These are phyloP conservation scores for Irpex lacteus DNA, from an alignment of 1,284 basidiomycete genomes.

Conservation along the genomic window DNA sequence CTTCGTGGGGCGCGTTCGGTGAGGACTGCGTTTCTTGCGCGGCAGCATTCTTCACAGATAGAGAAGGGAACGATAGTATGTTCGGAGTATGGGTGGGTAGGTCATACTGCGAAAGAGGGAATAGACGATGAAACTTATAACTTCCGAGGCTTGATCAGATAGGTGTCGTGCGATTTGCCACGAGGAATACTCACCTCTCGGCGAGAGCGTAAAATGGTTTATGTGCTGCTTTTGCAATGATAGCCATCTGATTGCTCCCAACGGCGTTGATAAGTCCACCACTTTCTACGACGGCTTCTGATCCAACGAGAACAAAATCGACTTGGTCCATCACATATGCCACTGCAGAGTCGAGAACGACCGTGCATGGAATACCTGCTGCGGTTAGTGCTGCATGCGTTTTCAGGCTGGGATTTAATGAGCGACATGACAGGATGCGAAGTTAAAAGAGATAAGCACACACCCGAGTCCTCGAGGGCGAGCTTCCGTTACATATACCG, in stretches of 20 bases:
- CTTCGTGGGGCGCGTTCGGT: constrained; percentile 11
- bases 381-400: constrained; percentile 84
- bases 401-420: constrained; percentile 59
- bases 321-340: constrained; percentile 94
- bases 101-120: constrained; percentile 96
- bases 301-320: constrained; percentile 93
- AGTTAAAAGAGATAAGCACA: constrained; percentile 3
- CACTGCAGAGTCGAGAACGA: constrained; percentile 95
- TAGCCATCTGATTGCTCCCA: constrained; percentile 94
- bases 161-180: constrained; percentile 15
- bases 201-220: constrained; percentile 98
- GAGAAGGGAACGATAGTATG: constrained; percentile 62
- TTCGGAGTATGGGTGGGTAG: constrained; percentile 79
- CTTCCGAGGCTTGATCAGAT: constrained; percentile 40
- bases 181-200: constrained; percentile 64
- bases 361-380: constrained; percentile 90
- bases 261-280: constrained; percentile 88
- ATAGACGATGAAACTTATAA: constrained; percentile 97
- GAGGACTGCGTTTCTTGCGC: constrained; percentile 17
- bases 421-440: not conserved
- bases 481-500: constrained; percentile 97
- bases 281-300: constrained; percentile 96
- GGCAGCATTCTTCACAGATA: constrained; percentile 29
- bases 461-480: constrained; percentile 83
- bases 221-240: constrained; percentile 91